Percentiles rank a stretch among this genome's conserved stretches.
Conservation (phyloP, 441 rosid species). For the Jatropha podagrica region DNA sequence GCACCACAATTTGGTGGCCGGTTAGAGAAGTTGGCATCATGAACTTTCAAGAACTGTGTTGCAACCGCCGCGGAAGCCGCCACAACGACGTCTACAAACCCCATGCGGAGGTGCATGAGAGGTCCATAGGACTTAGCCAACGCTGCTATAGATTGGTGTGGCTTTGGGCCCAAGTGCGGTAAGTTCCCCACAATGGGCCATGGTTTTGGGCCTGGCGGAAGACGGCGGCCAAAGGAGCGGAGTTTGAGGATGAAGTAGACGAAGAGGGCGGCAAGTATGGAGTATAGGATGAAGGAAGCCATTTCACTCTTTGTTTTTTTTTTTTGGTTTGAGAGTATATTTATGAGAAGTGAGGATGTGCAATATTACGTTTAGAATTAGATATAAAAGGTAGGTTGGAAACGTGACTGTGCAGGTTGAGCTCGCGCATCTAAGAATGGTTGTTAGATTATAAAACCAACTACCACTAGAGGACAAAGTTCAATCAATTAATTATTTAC, state of each 20-base stretch:
- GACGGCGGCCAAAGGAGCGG: conserved; percentile 25
- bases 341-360: no score
- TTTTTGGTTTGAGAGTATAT: no score
- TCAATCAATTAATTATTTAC: no score
- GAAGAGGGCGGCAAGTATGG: background rate
- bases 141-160: conserved; percentile 60
- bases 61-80: conserved; percentile 79
- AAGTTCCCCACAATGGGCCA: conserved; percentile 84
- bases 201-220: conserved; percentile 80
- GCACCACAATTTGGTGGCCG: conserved; percentile 84
- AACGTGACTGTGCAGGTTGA: no score
- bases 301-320: background rate
- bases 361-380: no score
- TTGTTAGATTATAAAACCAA: no score
- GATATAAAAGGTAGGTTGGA: no score
- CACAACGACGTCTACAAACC: conserved; percentile 64
- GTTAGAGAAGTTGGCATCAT: conserved; percentile 76
- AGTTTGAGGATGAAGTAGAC: conserved; percentile 30
- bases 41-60: conserved; percentile 60
- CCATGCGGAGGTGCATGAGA: conserved; percentile 62
- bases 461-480: no score
- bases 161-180: conserved; percentile 64
- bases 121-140: conserved; percentile 64
- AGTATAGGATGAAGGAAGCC: conserved; percentile 15
- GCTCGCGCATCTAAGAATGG: no score